Evolutionary conservation across 169 alveolate species (phyloP).

Genomic region (Plasmodium vivax): DNA sequence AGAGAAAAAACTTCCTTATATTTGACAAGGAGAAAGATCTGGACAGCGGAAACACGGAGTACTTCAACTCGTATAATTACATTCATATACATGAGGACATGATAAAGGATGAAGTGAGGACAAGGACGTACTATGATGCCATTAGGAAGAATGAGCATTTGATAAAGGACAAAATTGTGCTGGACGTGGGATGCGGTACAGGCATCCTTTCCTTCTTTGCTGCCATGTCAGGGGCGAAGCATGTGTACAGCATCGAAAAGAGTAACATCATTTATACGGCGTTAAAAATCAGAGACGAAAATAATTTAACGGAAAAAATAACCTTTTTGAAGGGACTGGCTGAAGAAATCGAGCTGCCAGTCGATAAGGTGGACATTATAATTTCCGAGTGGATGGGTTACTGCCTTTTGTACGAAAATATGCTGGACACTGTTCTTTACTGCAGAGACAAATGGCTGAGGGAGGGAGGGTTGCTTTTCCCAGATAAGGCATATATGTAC

Average conservation of each 20-base stretch:
- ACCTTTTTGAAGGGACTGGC: conserved; percentile 96
- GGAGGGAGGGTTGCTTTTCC: conserved; percentile 95
- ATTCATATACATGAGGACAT: conserved; percentile 98
- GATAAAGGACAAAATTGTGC: conserved; percentile 95
- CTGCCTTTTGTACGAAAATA: conserved; percentile 96
- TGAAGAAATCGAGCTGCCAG: conserved; percentile 97
- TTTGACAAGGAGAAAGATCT: conserved; percentile 54
- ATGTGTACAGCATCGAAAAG: conserved; percentile 98
- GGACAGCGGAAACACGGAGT: conserved; percentile 76
- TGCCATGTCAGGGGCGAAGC: conserved; percentile 97
- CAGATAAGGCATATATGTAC: conserved; percentile 95
- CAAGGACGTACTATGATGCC: conserved; percentile 92
- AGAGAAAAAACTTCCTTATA: conserved; percentile 29
- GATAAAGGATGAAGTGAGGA: conserved; percentile 96
- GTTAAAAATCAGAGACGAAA: conserved; percentile 89
- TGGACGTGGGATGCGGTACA: conserved; percentile 99
- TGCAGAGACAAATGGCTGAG: conserved; percentile 98
- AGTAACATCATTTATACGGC: conserved; percentile 96
- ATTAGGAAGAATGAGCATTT: conserved; percentile 93
- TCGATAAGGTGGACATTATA: conserved; percentile 96
- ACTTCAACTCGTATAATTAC: conserved; percentile 97
- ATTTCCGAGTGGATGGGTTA: conserved; percentile 99
- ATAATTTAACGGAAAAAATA: conserved; percentile 91
- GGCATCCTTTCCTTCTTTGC: conserved; percentile 98
- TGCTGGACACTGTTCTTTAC: conserved; percentile 96